Percentiles rank a stretch among this genome's conserved stretches.
phyloP scores from a whole-genome alignment of 371 early-diverging fungal species.

The Massospora cicadina region DNA sequence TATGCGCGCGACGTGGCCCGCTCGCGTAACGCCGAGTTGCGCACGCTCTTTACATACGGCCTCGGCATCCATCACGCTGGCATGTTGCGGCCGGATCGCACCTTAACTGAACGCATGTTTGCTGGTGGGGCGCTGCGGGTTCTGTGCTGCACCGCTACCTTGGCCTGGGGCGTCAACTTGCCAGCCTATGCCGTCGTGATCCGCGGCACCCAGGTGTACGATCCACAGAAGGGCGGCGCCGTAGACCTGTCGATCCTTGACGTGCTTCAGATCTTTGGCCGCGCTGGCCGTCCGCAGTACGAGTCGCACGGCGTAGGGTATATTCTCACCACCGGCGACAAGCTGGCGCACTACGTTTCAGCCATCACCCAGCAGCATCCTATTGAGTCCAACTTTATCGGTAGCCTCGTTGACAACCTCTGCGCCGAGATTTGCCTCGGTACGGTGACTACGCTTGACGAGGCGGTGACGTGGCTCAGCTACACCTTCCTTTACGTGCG shows the following conservation, averaged over 20 bases:
- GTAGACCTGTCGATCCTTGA: constrained; percentile 87
- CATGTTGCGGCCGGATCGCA: constrained; percentile 82
- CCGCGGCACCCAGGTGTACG: constrained; percentile 96
- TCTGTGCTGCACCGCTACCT: constrained; percentile 97
- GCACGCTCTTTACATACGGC: constrained; percentile 61
- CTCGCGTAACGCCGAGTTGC: constrained; percentile 68
- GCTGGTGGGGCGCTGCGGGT: constrained; percentile 68
- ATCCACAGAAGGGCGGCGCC: constrained; percentile 79
- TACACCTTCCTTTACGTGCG: constrained; percentile 96
- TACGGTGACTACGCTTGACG: constrained; percentile 81
- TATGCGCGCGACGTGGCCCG: constrained; percentile 26
- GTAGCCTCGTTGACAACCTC: constrained; percentile 76
- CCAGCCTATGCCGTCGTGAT: constrained; percentile 98
- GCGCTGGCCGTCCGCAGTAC: constrained; percentile 97
- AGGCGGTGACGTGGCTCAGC: constrained; percentile 91
- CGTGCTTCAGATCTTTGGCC: constrained; percentile 98
- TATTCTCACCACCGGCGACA: constrained; percentile 81
- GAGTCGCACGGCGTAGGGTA: constrained; percentile 83
- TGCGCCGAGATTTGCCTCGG: constrained; percentile 95
- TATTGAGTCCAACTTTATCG: constrained; percentile 87
- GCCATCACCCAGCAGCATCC: constrained; percentile 93
- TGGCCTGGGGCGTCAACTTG: constrained; percentile 99
- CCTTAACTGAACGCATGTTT: constrained; percentile 79
- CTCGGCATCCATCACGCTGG: constrained; percentile 98
- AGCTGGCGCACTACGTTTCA: constrained; percentile 79